Evolutionary conservation across 2,329 filamentous ascomycete species (phyloP), one percentile per base, ranked within the genome.

Genomic region (Penicillium sp.): DNA sequence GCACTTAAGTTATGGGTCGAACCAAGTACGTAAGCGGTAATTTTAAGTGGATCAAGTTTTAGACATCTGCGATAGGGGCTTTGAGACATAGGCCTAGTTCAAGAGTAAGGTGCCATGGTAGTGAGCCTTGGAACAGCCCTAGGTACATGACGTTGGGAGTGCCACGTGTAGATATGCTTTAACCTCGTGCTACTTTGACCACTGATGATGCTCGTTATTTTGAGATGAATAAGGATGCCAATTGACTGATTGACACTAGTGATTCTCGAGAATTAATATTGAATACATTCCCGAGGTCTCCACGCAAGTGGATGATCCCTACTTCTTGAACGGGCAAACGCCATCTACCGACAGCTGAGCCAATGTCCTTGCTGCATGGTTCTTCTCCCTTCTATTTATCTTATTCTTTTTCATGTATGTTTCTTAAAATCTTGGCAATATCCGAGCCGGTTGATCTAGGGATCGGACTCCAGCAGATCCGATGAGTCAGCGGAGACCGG

Each of bases 341-440:
- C 13, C 14, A 31, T 31, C 2, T 5, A 14, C 29, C 11, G 1
- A 31, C 11, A 31, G 11, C 11, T 1, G 7, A 44, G 1, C 42
- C 21, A 44, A 26, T 44, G 19, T 14, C 31, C 4, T 7, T 33
- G 16, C 31, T 33, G 13, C 31, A 10, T 39, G n/a, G 3, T n/a
- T 39, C 35, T 39, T 39, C 8, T 4, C 7, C 7, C 6, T 39
- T 39, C 35, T 39, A 4, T 19, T 39, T n/a, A 39, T 39, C n/a
- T 3, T 11, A 0, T n/a, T 9, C n/a, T 0, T 3, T 0, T 19
- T n/a, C 3, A 10, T 39, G 7, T 19, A 10, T 39, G n/a, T 19
- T 19, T 39, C 35, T 10, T 39, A 39, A 39, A 9, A n/a, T 39
- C 8, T 19, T 0, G n/a, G 7, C n/a, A 9, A n/a, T n/a, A 39